These are phyloP conservation scores for Annulohypoxylon truncatum DNA, from an alignment of 2,329 filamentous ascomycete genomes.

Conservation along the genomic window DNA sequence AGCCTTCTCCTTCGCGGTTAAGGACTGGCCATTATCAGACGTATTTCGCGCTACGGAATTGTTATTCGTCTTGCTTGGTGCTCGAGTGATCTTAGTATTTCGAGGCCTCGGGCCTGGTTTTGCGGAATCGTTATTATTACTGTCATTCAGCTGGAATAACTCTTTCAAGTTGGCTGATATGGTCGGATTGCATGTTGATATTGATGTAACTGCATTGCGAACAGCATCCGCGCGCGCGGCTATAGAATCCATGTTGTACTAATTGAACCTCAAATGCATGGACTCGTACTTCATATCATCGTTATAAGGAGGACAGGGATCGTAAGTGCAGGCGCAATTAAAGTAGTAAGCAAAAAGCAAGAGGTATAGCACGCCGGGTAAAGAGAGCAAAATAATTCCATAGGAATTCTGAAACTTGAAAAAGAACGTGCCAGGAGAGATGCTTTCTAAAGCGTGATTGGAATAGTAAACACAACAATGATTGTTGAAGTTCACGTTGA, in stretches of 20 bases:
- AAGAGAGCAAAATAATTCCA: constrained; percentile 31
- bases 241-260: constrained; percentile 56
- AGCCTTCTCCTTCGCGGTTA: constrained; percentile 70
- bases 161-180: constrained; percentile 62
- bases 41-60: constrained; percentile 39
- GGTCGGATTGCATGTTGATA: constrained; percentile 64
- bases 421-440: constrained; percentile 25
- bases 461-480: constrained; percentile 26
- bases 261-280: constrained; percentile 32
- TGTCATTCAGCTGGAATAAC: constrained; percentile 53
- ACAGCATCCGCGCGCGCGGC: constrained; percentile 61
- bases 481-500: constrained; percentile 13
- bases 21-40: constrained; percentile 54
- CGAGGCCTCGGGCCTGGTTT: constrained; percentile 48
- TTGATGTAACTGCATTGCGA: constrained; percentile 65
- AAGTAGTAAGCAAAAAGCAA: constrained; percentile 26
- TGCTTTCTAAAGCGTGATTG: constrained; percentile 17
- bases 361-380: constrained; percentile 2
- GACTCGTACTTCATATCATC: constrained; percentile 49
- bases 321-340: neutral
- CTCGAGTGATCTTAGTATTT: constrained; percentile 47
- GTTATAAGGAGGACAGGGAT: constrained; percentile 30
- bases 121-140: constrained; percentile 46
- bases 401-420: constrained; percentile 24
- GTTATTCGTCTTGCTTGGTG: constrained; percentile 39